Percentiles rank a stretch among this genome's conserved stretches.
phyloP scores from a whole-genome alignment of 176 grass and related monocot genomes.

The Poa annua region DNA sequence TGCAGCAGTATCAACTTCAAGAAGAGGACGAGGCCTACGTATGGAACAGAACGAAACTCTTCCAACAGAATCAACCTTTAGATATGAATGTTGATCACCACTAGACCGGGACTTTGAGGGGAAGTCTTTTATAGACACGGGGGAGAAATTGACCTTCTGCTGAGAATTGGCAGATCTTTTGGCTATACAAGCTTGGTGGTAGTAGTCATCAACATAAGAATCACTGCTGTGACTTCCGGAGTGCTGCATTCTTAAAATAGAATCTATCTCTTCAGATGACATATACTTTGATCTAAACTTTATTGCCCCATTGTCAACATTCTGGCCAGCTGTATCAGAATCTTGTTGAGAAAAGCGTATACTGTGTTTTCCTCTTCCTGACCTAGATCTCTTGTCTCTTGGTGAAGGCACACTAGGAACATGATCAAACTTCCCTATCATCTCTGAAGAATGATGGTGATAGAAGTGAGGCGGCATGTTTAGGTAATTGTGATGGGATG shows the following conservation, averaged over 20 bases:
- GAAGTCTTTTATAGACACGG: conserved; percentile 67
- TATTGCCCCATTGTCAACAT: conserved; percentile 56
- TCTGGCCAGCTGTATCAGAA: conserved; percentile 60
- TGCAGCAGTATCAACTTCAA: conserved; percentile 68
- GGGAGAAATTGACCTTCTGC: conserved; percentile 67
- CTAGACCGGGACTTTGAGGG: conserved; percentile 64
- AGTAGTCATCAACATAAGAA: conserved; percentile 87
- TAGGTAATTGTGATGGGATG: conserved; percentile 50
- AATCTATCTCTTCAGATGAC: conserved; percentile 95
- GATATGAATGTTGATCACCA: conserved; percentile 69
- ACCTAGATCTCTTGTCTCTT: conserved; percentile 70
- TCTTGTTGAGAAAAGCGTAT: conserved; percentile 52
- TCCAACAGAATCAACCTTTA: conserved; percentile 75
- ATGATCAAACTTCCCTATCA: conserved; percentile 52
- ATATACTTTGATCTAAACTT: conserved; percentile 94
- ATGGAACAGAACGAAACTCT: conserved; percentile 85
- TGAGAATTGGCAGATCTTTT: conserved; percentile 66
- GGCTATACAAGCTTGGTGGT: conserved; percentile 90
- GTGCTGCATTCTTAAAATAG: conserved; percentile 88
- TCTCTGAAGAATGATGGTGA: conserved; percentile 49
- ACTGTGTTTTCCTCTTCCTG: conserved; percentile 74
- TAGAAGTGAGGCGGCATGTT: conserved; percentile 54
- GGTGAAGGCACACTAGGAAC: conserved; percentile 57
- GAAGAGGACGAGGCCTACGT: conserved; percentile 73
- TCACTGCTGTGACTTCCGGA: conserved; percentile 73